A percentile compares a stretch with the other conserved stretches of the same genome.
Evolutionary conservation across 2,329 filamentous ascomycete species (phyloP).

Genomic region (Fusarium staphyleae): DNA sequence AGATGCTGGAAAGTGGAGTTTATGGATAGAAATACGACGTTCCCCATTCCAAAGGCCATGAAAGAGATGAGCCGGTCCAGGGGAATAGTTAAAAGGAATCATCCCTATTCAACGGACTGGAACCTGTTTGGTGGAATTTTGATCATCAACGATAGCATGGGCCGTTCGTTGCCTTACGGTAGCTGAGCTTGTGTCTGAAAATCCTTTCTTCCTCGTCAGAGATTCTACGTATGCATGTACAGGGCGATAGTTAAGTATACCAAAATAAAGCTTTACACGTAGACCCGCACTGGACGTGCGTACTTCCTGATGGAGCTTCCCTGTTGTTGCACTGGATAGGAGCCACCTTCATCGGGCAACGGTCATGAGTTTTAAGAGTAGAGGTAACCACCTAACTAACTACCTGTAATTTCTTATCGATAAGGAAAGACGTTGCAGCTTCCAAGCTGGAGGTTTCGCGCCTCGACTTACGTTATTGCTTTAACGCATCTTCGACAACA

Average conservation of each 20-base stretch:
- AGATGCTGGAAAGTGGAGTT: conserved; percentile 1
- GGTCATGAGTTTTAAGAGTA: conserved; percentile 5
- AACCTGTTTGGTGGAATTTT: not conserved
- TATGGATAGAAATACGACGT: conserved; percentile 1
- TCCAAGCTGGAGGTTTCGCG: conserved; percentile 10
- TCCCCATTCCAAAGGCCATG: not conserved
- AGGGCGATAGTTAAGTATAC: too few relatives aligned
- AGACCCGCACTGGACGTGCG: conserved; percentile 6
- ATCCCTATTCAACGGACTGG: not conserved
- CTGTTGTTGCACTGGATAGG: conserved; percentile 11
- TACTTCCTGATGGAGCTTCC: not conserved
- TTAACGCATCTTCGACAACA: conserved; percentile 1
- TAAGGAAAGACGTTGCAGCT: conserved; percentile 32
- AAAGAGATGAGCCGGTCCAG: not conserved
- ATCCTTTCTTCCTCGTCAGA: too few relatives aligned
- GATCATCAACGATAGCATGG: not conserved
- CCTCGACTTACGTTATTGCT: conserved; percentile 13
- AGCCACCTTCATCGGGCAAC: conserved; percentile 1
- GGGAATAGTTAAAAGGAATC: too few relatives aligned
- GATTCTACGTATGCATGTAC: too few relatives aligned
- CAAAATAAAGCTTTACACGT: conserved; percentile 3
- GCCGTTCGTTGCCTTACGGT: too few relatives aligned
- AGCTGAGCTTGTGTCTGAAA: too few relatives aligned
- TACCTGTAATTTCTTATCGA: conserved; percentile 34
- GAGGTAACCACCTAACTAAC: too few relatives aligned